Base-by-base conservation (phyloP, 2,329 filamentous ascomycete genomes). In the Sporothrix inflata region DNA sequence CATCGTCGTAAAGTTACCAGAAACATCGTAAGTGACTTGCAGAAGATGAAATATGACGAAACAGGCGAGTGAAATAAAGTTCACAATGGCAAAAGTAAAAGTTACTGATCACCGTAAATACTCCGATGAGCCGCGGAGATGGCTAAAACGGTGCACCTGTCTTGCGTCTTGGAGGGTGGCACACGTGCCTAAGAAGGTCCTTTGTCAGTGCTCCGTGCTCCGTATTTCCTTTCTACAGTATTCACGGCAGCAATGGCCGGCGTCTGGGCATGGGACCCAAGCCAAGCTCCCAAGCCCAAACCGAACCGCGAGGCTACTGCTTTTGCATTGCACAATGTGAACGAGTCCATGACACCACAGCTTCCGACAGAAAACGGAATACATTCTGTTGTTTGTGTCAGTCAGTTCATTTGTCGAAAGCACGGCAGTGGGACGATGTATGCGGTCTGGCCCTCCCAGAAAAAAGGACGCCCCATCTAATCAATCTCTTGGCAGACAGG, bases 401-500 rank as follows among this genome's bases (percentile, higher is more conserved):
- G 30, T 34, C 30, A 34, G 30, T 34, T 3, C 30, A 34, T 6
- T 6, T 34, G 30, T 34, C 30, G 19, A 51, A 21, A 57, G 30
- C 30, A 34, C 16, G 24, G n/a, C 11, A 27, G 34, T 65, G 60
- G 60, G 9, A 38, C 30, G 34, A 65, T 38, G 55, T 9, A n/a
- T 45, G 61, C 34, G 14, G 68, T 47, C 38, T 60, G 55, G 55
- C 34, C 24, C 0, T 16, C 9, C 16, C n/a, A 19, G 30, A 24
- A 12, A 30, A 27, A 27, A 16, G 27, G 34, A 49, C 7, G 14
- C 16, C 19, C 12, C 42, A 72, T 72, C 65, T 69, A 60, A 71
- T 71, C 70, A 67, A 67, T 68, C 61, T 60, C 61, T 71, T 71
- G 70, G 70, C 70, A 57, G 19, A 49, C 63, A 51, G 40, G 40